Conservation (phyloP, 768 basidiomycete species). For the Sporobolomyces pararoseus region DNA sequence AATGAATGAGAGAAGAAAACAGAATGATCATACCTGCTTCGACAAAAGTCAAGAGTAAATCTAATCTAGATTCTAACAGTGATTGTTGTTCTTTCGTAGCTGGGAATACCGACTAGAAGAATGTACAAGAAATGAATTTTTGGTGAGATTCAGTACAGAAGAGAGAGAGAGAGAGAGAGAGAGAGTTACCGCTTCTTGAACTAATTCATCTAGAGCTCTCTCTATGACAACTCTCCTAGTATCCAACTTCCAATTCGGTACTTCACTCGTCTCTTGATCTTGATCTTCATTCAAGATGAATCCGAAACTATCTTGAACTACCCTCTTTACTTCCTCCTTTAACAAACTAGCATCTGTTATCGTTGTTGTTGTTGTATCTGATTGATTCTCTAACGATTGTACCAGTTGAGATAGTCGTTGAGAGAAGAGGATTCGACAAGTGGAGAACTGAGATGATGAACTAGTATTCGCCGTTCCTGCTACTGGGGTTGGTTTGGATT, state of each 20-base stretch:
- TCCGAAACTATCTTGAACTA: not conserved
- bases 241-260: constrained; percentile 5
- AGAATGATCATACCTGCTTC: constrained; percentile 60
- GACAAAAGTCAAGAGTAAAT: constrained; percentile 70
- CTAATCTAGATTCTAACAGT: constrained; percentile 58
- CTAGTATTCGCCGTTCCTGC: no score
- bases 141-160: no score
- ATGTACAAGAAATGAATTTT: no score
- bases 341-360: not conserved
- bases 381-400: not conserved
- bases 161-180: no score
- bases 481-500: no score
- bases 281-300: not conserved
- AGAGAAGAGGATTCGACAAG: not conserved
- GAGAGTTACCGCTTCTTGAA: constrained; percentile 1
- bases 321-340: not conserved
- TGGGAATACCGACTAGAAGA: constrained; percentile 3
- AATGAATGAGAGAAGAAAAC: not conserved
- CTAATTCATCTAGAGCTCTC: constrained; percentile 8
- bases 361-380: not conserved
- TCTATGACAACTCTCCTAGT: not conserved
- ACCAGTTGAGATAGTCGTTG: not conserved
- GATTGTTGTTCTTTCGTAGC: not conserved
- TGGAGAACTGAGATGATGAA: no score
- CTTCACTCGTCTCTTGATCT: not conserved